phyloP scores from a whole-genome alignment of 2,329 filamentous ascomycete genomes.

The Fusarium xyrophilum region DNA sequence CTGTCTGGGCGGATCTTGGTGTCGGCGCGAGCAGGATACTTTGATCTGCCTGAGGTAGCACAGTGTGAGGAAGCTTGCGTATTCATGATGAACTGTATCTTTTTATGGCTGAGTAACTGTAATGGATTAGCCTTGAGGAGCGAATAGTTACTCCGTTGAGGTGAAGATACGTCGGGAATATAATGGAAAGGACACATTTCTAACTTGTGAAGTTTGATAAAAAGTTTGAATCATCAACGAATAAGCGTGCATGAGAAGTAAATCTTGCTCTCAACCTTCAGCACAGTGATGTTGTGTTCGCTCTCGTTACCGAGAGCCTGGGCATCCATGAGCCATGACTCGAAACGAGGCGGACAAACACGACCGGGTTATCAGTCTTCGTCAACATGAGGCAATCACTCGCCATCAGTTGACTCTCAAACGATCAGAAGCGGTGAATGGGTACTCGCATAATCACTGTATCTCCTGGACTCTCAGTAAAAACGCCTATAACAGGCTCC shows the following conservation, averaged over 20 bases:
- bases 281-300: slow-evolving; percentile 2
- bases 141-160: not conserved
- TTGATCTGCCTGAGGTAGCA: slow-evolving; percentile 5
- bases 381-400: slow-evolving; percentile 29
- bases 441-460: not conserved
- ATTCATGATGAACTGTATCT: slow-evolving; percentile 33
- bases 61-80: slow-evolving; percentile 19
- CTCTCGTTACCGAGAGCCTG: slow-evolving; percentile 22
- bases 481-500: not conserved
- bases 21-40: slow-evolving; percentile 25
- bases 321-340: slow-evolving; percentile 28
- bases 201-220: not conserved
- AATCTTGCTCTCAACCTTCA: not conserved
- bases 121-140: slow-evolving; percentile 12
- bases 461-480: not conserved
- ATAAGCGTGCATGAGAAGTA: not conserved
- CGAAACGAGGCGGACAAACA: slow-evolving; percentile 32
- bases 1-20: slow-evolving; percentile 14
- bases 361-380: slow-evolving; percentile 16
- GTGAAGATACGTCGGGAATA: not conserved
- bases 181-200: not conserved
- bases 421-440: slow-evolving; percentile 15
- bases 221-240: not conserved
- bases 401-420: slow-evolving; percentile 4
- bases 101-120: slow-evolving; percentile 12